Conservation (phyloP, 805 yeast genomes). For the Priceomyces haplophilus region DNA sequence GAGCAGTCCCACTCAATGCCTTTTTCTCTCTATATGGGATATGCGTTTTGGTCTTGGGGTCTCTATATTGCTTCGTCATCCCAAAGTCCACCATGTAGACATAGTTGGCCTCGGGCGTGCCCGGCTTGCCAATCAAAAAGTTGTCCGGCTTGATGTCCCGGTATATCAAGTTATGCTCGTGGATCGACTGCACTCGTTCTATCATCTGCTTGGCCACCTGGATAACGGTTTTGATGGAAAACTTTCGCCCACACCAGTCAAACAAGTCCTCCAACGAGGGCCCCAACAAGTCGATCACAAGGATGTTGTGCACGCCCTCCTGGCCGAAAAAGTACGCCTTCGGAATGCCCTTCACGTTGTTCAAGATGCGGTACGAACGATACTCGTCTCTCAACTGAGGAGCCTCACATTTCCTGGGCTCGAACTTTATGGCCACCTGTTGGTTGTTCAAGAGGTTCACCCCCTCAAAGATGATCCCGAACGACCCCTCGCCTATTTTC, state of each 20-base stretch:
- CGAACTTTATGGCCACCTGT: constrained; percentile 95
- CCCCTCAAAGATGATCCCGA: constrained; percentile 97
- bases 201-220: constrained; percentile 96
- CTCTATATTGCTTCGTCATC: constrained; percentile 97
- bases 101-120: constrained; percentile 75
- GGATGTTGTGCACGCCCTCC: constrained; percentile 93
- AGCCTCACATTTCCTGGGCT: constrained; percentile 94
- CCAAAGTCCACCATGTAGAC: constrained; percentile 95
- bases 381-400: constrained; percentile 97
- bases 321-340: constrained; percentile 98
- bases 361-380: constrained; percentile 85
- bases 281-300: constrained; percentile 91
- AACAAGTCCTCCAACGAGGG: constrained; percentile 94
- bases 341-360: constrained; percentile 84
- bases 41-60: constrained; percentile 92
- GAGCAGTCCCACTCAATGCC: constrained; percentile 95
- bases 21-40: constrained; percentile 96
- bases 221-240: constrained; percentile 82
- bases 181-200: constrained; percentile 78
- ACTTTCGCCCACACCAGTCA: constrained; percentile 97
- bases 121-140: constrained; percentile 88
- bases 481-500: constrained; percentile 97
- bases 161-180: constrained; percentile 85
- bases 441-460: constrained; percentile 85
- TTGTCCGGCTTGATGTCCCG: constrained; percentile 98